phyloP scores from a whole-genome alignment of 805 yeast species.

The Yarrowia sp. region DNA sequence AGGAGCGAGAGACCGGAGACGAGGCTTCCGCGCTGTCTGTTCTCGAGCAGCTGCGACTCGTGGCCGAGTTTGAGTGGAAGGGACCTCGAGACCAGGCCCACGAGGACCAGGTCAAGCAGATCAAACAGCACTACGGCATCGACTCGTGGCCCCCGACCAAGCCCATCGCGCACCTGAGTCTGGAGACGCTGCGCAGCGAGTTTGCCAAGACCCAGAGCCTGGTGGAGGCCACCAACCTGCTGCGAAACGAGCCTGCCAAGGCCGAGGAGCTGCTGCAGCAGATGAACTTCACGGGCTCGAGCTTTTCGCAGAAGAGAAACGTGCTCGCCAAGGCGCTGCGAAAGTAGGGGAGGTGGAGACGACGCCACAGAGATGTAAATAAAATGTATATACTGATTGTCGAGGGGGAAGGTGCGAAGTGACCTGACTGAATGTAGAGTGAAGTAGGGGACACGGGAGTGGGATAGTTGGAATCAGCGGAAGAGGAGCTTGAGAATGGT shows the following conservation, averaged over 20 bases:
- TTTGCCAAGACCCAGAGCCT: slow-evolving; percentile 51
- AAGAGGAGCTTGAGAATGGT: background rate
- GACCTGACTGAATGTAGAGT: too few species aligned
- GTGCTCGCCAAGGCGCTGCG: slow-evolving; percentile 54
- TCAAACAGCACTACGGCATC: slow-evolving; percentile 57
- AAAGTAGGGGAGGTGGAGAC: slow-evolving; percentile 55
- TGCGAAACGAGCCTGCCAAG: slow-evolving; percentile 50
- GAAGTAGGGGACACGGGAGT: too few species aligned
- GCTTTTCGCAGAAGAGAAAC: slow-evolving; percentile 43
- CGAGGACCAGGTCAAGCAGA: slow-evolving; percentile 51
- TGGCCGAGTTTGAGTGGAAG: slow-evolving; percentile 43
- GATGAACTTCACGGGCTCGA: slow-evolving; percentile 46
- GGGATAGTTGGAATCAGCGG: background rate
- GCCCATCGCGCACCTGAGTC: slow-evolving; percentile 53
- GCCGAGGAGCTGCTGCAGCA: slow-evolving; percentile 51
- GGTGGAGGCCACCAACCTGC: slow-evolving; percentile 48
- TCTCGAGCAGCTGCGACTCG: slow-evolving; percentile 44
- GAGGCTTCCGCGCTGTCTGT: slow-evolving; percentile 41
- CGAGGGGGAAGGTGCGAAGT: too few species aligned
- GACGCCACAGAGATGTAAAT: slow-evolving; percentile 57
- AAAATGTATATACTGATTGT: slow-evolving; percentile 60
- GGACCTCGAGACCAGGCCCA: slow-evolving; percentile 49
- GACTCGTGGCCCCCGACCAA: slow-evolving; percentile 57
- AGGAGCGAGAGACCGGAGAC: slow-evolving; percentile 54
- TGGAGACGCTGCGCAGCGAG: slow-evolving; percentile 52